Evolutionary conservation across 2,329 filamentous ascomycete species (phyloP).

Genomic region (Fusarium mundagurra): DNA sequence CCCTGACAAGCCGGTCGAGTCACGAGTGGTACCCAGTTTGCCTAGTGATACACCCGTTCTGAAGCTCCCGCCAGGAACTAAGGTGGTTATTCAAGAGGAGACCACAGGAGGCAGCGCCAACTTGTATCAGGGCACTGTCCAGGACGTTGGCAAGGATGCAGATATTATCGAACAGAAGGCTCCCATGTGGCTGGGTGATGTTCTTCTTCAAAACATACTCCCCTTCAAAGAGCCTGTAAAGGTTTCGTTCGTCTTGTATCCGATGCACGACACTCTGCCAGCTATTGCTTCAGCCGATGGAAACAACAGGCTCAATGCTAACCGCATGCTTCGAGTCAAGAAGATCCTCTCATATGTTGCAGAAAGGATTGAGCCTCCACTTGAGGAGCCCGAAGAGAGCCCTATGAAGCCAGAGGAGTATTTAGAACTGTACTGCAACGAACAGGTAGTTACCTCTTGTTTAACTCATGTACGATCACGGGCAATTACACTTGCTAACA

Average conservation of each 20-base stretch:
- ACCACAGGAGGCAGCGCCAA: constrained; percentile 77
- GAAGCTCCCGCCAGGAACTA: constrained; percentile 74
- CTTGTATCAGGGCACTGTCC: constrained; percentile 90
- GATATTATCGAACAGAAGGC: constrained; percentile 87
- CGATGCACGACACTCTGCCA: constrained; percentile 75
- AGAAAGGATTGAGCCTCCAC: constrained; percentile 84
- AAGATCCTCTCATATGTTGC: constrained; percentile 94
- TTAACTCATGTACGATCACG: background rate
- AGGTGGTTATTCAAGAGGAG: constrained; percentile 76
- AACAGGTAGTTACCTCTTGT: constrained; percentile 71
- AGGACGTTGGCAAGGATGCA: constrained; percentile 77
- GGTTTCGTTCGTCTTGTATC: constrained; percentile 91
- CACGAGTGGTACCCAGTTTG: constrained; percentile 73
- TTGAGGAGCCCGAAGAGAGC: constrained; percentile 66
- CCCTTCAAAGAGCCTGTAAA: constrained; percentile 93
- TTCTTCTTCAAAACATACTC: constrained; percentile 83
- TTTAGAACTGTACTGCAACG: constrained; percentile 93
- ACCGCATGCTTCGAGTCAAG: constrained; percentile 93
- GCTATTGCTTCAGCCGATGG: constrained; percentile 78
- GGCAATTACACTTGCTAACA: constrained; percentile 11
- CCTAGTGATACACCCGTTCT: constrained; percentile 80
- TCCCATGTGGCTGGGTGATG: constrained; percentile 91
- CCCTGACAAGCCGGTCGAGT: constrained; percentile 66
- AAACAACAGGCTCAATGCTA: constrained; percentile 93
- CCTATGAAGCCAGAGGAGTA: constrained; percentile 87